Conservation (phyloP, 345 rosid species). For the Acer negundo region DNA sequence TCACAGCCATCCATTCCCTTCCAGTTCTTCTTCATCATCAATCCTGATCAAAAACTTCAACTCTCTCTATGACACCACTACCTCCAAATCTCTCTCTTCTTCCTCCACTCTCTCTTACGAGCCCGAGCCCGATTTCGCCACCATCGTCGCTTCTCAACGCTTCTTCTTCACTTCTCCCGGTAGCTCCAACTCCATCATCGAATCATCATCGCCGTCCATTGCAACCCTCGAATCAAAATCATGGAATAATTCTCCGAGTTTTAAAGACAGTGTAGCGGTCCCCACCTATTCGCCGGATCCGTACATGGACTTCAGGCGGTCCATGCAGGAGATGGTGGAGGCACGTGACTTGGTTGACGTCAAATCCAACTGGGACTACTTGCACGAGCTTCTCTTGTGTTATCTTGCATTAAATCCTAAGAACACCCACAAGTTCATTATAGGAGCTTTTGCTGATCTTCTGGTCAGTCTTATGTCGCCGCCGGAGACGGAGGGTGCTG, state of each 20-base stretch:
- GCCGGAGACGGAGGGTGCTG: neutral
- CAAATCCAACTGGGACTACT: conserved; percentile 62
- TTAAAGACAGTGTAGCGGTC: conserved; percentile 55
- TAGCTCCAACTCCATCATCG: conserved; percentile 82
- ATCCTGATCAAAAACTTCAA: conserved; percentile 40
- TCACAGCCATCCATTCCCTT: conserved; percentile 2
- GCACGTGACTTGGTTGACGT: conserved; percentile 60
- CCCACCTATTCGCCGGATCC: conserved; percentile 85
- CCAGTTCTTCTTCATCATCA: conserved; percentile 26
- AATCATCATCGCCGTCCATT: conserved; percentile 40
- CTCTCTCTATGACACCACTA: conserved; percentile 42
- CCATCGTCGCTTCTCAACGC: conserved; percentile 72
- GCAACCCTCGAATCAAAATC: conserved; percentile 24
- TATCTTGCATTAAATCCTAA: conserved; percentile 73
- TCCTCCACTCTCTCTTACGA: conserved; percentile 15
- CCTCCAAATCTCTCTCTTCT: conserved; percentile 17
- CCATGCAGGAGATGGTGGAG: conserved; percentile 98
- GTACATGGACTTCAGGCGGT: conserved; percentile 71
- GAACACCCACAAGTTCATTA: conserved; percentile 64
- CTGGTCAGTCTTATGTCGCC: conserved; percentile 62
- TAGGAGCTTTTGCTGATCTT: conserved; percentile 81
- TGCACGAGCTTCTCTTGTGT: conserved; percentile 75
- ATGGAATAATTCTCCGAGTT: neutral
- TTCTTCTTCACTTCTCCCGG: conserved; percentile 96
- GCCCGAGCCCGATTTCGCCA: conserved; percentile 61